Conservation (phyloP, 1,139 yeast species). For the Suhomyces anneliseae region DNA sequence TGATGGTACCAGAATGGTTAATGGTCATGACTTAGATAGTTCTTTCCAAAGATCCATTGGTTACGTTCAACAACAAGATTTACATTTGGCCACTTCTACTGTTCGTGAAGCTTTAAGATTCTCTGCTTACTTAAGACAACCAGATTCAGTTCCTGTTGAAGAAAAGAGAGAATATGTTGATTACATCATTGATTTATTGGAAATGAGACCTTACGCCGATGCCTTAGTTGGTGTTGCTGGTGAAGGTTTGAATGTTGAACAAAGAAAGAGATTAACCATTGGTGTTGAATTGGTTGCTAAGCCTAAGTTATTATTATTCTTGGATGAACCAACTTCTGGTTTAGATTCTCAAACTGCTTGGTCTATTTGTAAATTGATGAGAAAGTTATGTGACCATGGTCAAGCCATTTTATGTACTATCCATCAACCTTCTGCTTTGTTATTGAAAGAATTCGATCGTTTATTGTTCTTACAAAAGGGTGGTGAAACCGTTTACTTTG, state of each 20-base stretch:
- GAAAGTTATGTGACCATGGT: slow-evolving; percentile 44
- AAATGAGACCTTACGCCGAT: slow-evolving; percentile 36
- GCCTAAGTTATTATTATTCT: slow-evolving; percentile 37
- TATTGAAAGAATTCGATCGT: slow-evolving; percentile 70
- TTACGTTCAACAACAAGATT: slow-evolving; percentile 43
- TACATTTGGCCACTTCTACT: slow-evolving; percentile 37
- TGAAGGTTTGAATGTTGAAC: slow-evolving; percentile 42
- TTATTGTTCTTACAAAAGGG: slow-evolving; percentile 42
- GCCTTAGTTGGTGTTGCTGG: slow-evolving; percentile 43
- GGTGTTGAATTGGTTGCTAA: slow-evolving; percentile 44
- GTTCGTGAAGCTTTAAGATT: slow-evolving; percentile 40
- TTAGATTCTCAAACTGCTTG: slow-evolving; percentile 47
- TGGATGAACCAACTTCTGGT: slow-evolving; percentile 53
- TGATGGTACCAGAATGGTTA: slow-evolving; percentile 37
- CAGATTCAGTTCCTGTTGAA: slow-evolving; percentile 24
- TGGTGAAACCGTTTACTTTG: slow-evolving; percentile 78
- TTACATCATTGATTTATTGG: slow-evolving; percentile 37
- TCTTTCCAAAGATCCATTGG: slow-evolving; percentile 45
- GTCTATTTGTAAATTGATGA: slow-evolving; percentile 43
- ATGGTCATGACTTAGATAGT: slow-evolving; percentile 34
- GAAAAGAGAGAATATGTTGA: slow-evolving; percentile 40
- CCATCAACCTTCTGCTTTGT: slow-evolving; percentile 44
- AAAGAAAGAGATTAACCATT: slow-evolving; percentile 37
- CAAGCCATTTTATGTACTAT: slow-evolving; percentile 46
- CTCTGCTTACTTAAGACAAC: slow-evolving; percentile 40